Conservation (phyloP, 768 basidiomycete genomes). For the Rhodocollybia butyracea region DNA sequence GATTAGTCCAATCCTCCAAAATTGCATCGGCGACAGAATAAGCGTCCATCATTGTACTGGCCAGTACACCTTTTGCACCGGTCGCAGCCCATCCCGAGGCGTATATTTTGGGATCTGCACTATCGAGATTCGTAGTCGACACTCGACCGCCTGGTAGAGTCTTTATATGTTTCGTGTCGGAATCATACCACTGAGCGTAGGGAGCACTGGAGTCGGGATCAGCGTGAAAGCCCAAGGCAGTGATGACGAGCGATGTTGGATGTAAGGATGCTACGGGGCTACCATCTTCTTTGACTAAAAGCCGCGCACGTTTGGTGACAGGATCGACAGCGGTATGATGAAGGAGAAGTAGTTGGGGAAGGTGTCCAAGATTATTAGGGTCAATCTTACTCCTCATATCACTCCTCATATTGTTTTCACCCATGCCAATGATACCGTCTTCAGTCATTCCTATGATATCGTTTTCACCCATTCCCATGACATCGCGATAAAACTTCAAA, state of each 20-base stretch:
- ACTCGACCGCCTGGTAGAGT: slow-evolving; percentile 45
- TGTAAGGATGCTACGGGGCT: slow-evolving; percentile 33
- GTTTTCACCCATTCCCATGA: slow-evolving; percentile 53
- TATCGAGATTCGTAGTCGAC: slow-evolving; percentile 38
- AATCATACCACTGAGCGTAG: slow-evolving; percentile 53
- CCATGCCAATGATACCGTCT: too few species aligned
- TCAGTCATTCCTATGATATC: slow-evolving; percentile 18
- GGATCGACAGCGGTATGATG: slow-evolving; percentile 61
- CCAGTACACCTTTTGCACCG: slow-evolving; percentile 90
- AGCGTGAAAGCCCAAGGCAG: slow-evolving; percentile 82
- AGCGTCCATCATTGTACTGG: slow-evolving; percentile 90
- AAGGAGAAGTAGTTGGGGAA: slow-evolving; percentile 39
- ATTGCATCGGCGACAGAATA: slow-evolving; percentile 76
- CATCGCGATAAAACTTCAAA: slow-evolving; percentile 78
- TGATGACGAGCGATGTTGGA: slow-evolving; percentile 75
- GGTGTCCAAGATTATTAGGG: too few species aligned
- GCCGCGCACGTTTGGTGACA: slow-evolving; percentile 41
- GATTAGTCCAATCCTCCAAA: slow-evolving; percentile 47
- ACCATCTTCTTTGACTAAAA: slow-evolving; percentile 42
- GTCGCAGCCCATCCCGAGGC: slow-evolving; percentile 92
- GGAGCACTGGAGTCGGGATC: slow-evolving; percentile 42
- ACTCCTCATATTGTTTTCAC: too few species aligned
- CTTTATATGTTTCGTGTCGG: slow-evolving; percentile 52
- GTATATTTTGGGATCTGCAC: slow-evolving; percentile 50
- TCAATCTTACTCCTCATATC: too few species aligned